Evolutionary conservation across 2,329 filamentous ascomycete species (phyloP), one percentile per base, ranked within the genome.

Genomic region (Fusarium tuaranense): DNA sequence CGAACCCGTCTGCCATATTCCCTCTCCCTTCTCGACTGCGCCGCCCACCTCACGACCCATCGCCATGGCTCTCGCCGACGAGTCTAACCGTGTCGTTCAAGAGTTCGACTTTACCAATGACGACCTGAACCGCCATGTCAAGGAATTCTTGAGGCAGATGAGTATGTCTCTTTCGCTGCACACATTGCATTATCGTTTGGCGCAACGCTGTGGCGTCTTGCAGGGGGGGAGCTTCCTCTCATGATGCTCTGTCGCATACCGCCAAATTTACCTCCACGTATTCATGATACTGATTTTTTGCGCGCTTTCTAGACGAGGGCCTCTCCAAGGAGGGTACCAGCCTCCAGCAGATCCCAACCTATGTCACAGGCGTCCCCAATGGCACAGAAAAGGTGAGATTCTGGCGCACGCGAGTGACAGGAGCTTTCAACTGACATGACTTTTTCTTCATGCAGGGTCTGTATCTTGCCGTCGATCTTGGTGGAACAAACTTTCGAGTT

Each of bases 401-500:
- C 25, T 27, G 41, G 14, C 27, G 39, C 68, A 41, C 36, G 67
- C 55, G 30, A 58, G 34, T 32, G 34, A 39, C 32, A 41, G 10
- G 27, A 61, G 22, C 27, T 51, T 51, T 55, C 30, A 58, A 63
- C 63, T 67, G 32, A 63, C 74, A n/a, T 63, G 59, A 69, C 41
- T n/a, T 34, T 53, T 63, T 41, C 44, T 22, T 48, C 59, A 69
- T 57, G 22, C 78, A 97, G 95, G 97, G 97, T 58, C 88, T 98
- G 44, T 99, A 98, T 85, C 92, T 99, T 81, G 96, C 97, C 44
- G 95, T 99, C 75, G 97, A 99, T 81, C 90, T 99, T n/a, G 97
- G 97, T 72, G 97, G 97, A 79, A 99, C 97, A 75, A 99, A 99
- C 86, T 98, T 98, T 85, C 93, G 97, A 78, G 97, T 99, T 80